These are phyloP conservation scores for Mycena rebaudengoi DNA, from an alignment of 768 basidiomycete species.

Conservation along the genomic window DNA sequence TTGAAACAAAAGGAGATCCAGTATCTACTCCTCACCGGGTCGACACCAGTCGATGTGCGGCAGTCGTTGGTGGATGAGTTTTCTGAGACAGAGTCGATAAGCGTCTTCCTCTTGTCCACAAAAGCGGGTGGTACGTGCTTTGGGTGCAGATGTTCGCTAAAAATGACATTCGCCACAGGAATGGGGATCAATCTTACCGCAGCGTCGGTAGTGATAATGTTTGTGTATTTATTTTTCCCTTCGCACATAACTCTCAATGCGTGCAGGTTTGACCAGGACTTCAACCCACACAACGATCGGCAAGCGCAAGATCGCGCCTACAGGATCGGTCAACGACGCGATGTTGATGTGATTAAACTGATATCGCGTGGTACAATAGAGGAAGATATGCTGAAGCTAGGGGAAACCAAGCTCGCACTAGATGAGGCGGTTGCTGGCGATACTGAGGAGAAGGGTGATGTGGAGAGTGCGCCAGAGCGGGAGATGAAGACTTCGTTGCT, in stretches of 20 bases:
- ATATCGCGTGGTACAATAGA: slow-evolving; percentile 93
- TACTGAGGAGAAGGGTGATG: slow-evolving; percentile 58
- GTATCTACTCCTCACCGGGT: slow-evolving; percentile 89
- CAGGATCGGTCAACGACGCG: slow-evolving; percentile 93
- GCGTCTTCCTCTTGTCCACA: slow-evolving; percentile 90
- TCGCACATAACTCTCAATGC: slow-evolving; percentile 9
- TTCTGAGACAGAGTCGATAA: slow-evolving; percentile 85
- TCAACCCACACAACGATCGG: slow-evolving; percentile 96
- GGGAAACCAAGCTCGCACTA: slow-evolving; percentile 88
- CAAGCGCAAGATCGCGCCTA: slow-evolving; percentile 98
- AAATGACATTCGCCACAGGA: slow-evolving; percentile 42
- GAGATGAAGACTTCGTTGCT: slow-evolving; percentile 90
- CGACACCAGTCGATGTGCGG: slow-evolving; percentile 92
- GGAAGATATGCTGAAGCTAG: slow-evolving; percentile 93
- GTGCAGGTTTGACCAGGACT: slow-evolving; percentile 93
- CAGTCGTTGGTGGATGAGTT: slow-evolving; percentile 97
- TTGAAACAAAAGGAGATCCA: slow-evolving; percentile 76
- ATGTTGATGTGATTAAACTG: slow-evolving; percentile 94
- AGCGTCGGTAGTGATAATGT: slow-evolving; percentile 95
- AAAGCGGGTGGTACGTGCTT: slow-evolving; percentile 75
- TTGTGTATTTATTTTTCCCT: slow-evolving; percentile 31
- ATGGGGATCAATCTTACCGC: slow-evolving; percentile 98
- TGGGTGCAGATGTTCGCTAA: not conserved
- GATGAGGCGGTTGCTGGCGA: slow-evolving; percentile 95
- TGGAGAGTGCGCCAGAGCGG: slow-evolving; percentile 71